Evolutionary conservation across 352 stramenopile species (phyloP), one percentile per base, ranked within the genome.

Genomic region (Halophytophthora batemanensis): DNA sequence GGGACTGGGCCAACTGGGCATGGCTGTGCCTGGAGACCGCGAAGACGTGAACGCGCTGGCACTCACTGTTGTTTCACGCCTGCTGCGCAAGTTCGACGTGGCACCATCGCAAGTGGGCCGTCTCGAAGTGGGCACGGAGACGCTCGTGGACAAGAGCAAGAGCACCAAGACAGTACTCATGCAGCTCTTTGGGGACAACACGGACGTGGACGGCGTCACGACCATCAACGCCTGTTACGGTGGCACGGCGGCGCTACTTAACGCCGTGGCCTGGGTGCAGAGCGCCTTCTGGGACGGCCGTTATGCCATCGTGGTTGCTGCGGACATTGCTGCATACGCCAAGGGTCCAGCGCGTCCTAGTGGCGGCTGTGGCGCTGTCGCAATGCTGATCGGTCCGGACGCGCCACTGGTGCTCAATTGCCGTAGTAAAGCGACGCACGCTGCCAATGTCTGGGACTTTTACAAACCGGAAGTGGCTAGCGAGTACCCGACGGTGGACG

Each of bases 181-280:
- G 77, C 66, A 81, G 42, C 64, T 90, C 11, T 89, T 90, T 37
- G 65, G 53, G 41, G 71, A 73, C 43, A 90, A 87, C 57, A 59
- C 59, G 17, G 68, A 81, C 34, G 58, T 86, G 44, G 84, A 93
- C 35, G 88, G 97, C 43, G 95, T 96, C 13, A 98, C 93, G 1
- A 86, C 92, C 41, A 71, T 98, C 45, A 99, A 99, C 71, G 97
- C 96, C 3, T 99, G 96, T 75, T 99, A 99, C 66, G 97, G 97
- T 23, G 96, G 94, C 35, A 99, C 96, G 1, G 90, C 95, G 1
- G 96, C 97, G 23, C 71, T 99, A 21, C 74, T 99, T n/a, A 99
- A 99, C 68, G 90, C 96, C 5, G 77, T 98, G 36, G 77, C 82
- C 15, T 99, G 96, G 96, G 79, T 98, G 13, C 91, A 99, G 64